Base-by-base conservation (phyloP, 1,139 yeast genomes). In the Yamadazyma epiphylla region DNA sequence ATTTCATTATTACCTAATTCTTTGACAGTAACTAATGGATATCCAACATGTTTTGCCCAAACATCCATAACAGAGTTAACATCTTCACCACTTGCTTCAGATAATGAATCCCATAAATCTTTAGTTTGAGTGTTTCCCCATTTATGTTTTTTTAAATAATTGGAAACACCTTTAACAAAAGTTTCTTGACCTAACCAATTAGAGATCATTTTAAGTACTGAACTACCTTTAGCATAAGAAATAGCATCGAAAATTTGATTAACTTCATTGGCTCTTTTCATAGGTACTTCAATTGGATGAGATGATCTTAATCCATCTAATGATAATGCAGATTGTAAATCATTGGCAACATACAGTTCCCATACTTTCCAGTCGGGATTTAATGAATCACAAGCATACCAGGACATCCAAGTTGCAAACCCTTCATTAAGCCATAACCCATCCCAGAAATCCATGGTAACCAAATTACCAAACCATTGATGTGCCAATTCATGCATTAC, bases 391-490 rank as follows among this genome's bases (percentile, higher is more conserved):
- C 71, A 74, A 28, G 75, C 74, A 26, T 62, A 57, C 60, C 64
- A 70, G 5, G 77, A 75, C 45, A 70, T 74, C 70, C 76, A 74
- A 11, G 81, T 75, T 11, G 81, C 81, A 52, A 75, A 75, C 11
- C 80, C 79, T 60, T 86, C 95, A 56, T 86, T 86, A 44, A 86
- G 72, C 94, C 95, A 86, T 42, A 86, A 72, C 38, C 85, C 94
- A 56, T 86, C 94, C 95, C 95, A 86, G 87, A 91, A 86, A 48
- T 84, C 85, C 95, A 86, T 86, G 39, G 95, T 86, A 37, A 85
- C 95, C 48, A 86, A 66, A 59, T 86, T 81, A 43, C 95, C 95
- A 55, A 86, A 86, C 95, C 95, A 86, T 61, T 86, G 80, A 54
- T 75, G 81, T n/a, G 80, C 80, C 39, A 74, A 56, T 50, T 75